Conservation (phyloP, 768 basidiomycete species). For the Lactarius pseudohatsudake region DNA sequence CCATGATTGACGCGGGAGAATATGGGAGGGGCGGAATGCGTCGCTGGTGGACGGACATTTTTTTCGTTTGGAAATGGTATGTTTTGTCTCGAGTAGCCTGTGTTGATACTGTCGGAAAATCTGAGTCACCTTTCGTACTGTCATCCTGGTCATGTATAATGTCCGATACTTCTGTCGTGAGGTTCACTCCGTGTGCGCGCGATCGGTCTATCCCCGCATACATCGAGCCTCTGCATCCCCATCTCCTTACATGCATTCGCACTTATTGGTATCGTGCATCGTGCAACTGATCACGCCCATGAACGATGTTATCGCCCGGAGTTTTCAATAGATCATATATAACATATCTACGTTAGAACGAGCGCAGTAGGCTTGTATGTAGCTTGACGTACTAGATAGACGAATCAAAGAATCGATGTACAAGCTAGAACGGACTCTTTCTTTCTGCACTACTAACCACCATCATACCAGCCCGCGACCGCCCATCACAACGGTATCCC, state of each 20-base stretch:
- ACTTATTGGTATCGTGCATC: not conserved
- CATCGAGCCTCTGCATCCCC: not conserved
- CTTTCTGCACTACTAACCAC: not conserved
- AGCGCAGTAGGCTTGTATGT: not conserved
- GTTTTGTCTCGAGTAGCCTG: not conserved
- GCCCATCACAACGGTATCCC: constrained; percentile 29
- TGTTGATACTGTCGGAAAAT: not conserved
- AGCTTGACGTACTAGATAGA: not conserved
- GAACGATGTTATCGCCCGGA: no score
- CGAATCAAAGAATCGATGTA: not conserved
- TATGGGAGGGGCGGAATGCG: constrained; percentile 40
- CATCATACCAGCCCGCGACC: constrained; percentile 28
- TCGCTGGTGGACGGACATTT: constrained; percentile 40
- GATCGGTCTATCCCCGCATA: not conserved
- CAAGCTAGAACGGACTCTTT: not conserved
- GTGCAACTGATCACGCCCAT: not conserved
- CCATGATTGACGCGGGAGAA: constrained; percentile 52
- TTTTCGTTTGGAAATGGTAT: not conserved
- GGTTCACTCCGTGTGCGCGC: not conserved
- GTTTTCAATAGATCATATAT: not conserved
- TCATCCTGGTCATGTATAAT: not conserved
- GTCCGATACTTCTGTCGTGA: no score
- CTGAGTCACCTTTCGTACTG: not conserved
- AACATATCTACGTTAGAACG: not conserved
- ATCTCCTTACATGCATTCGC: not conserved